phyloP scores from a whole-genome alignment of 768 basidiomycete species.

The Mycena belliarum region DNA sequence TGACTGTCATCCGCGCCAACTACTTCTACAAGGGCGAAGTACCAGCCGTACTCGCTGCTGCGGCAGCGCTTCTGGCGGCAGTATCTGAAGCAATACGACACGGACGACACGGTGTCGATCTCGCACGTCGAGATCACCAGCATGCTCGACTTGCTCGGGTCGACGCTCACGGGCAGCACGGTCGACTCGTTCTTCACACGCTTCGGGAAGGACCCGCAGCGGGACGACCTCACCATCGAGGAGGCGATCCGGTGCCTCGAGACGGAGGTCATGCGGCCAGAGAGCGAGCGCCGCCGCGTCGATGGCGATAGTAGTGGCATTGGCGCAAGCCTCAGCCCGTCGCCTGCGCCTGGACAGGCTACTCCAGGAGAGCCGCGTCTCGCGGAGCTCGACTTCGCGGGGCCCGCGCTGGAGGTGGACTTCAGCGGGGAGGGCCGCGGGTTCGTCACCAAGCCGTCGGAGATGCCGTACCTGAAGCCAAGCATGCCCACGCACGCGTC shows the following conservation, averaged over 20 bases:
- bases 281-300: constrained; percentile 68
- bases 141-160: constrained; percentile 96
- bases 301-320: constrained; percentile 36
- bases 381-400: constrained; percentile 64
- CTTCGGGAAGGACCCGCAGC: constrained; percentile 59
- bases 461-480: constrained; percentile 31
- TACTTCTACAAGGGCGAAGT: constrained; percentile 95
- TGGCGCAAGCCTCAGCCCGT: constrained; percentile 49
- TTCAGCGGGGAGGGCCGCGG: constrained; percentile 19
- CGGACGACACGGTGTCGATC: constrained; percentile 72
- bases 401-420: constrained; percentile 41
- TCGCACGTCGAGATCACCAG: constrained; percentile 88
- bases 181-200: constrained; percentile 81
- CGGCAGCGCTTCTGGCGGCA: constrained; percentile 90
- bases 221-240: constrained; percentile 75
- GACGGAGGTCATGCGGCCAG: constrained; percentile 72
- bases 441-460: constrained; percentile 47
- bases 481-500: constrained; percentile 26
- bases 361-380: constrained; percentile 44
- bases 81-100: constrained; percentile 88
- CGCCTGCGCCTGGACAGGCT: constrained; percentile 44
- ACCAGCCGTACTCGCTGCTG: constrained; percentile 91
- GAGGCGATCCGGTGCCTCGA: constrained; percentile 88
- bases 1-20: no score
- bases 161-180: constrained; percentile 80